Evolutionary conservation across 2,329 filamentous ascomycete genomes (phyloP).

Genomic region (Diplodia corticola): DNA sequence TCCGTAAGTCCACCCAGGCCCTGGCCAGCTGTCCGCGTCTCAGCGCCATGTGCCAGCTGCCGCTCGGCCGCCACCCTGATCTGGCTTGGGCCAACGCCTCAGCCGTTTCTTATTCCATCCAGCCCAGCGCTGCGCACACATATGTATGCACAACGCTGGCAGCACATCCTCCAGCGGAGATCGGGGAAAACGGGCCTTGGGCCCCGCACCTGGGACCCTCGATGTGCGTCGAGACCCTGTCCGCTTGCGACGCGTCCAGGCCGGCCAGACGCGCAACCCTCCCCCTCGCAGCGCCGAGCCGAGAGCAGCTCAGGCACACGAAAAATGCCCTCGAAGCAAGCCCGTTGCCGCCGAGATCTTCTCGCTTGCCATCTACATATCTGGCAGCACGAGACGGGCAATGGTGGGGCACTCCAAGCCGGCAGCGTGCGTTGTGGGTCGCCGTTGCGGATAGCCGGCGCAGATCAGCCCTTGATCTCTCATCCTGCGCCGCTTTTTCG

Average conservation of each 20-base stretch:
- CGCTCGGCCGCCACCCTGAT: slow-evolving; percentile 1
- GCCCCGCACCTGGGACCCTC: slow-evolving; percentile 1
- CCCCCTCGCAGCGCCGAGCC: neutral
- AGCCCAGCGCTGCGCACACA: neutral
- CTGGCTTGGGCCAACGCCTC: slow-evolving; percentile 3
- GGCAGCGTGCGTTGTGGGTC: slow-evolving; percentile 16
- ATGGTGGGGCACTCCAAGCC: slow-evolving; percentile 15
- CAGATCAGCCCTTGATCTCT: slow-evolving; percentile 20
- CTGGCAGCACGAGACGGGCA: neutral
- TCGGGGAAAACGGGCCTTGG: neutral
- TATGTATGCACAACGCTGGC: slow-evolving; percentile 1
- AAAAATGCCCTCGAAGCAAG: neutral
- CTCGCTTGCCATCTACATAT: neutral
- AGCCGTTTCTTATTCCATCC: slow-evolving; percentile 18
- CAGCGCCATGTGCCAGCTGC: slow-evolving; percentile 4
- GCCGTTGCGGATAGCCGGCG: slow-evolving; percentile 6
- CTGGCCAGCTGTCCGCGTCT: neutral
- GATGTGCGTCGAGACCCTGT: too few species aligned
- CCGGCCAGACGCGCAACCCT: neutral
- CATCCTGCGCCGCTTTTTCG: slow-evolving; percentile 7
- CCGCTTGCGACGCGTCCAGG: neutral
- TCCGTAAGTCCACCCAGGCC: neutral
- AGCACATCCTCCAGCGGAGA: slow-evolving; percentile 1
- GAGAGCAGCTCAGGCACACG: neutral
- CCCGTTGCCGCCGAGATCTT: neutral